phyloP scores from a whole-genome alignment of 192 early-diverging fungal genomes.

The Podila epigama region DNA sequence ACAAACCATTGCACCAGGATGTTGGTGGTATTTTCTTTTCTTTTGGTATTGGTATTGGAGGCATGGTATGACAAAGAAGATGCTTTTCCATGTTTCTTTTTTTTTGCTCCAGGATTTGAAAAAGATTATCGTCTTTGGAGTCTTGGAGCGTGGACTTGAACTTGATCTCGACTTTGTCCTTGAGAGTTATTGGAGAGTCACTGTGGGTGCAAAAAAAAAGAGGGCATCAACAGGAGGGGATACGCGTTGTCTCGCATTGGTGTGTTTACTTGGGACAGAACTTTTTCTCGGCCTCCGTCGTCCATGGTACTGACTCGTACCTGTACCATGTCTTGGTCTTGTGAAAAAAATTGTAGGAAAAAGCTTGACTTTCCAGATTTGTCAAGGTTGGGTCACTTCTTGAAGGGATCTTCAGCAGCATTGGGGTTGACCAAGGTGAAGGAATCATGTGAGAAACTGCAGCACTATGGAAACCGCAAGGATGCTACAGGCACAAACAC shows the following conservation, averaged over 20 bases:
- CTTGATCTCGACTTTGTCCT: no score
- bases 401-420: conserved; percentile 91
- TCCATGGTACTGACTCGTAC: neutral
- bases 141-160: no score
- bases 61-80: neutral
- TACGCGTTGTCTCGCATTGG: no score
- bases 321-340: neutral
- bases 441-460: conserved; percentile 87
- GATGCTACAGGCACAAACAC: conserved; percentile 63
- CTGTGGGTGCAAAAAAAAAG: no score
- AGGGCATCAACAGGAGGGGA: no score
- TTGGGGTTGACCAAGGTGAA: conserved; percentile 86
- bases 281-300: no score
- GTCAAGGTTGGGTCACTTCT: conserved; percentile 88
- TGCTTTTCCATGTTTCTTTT: no score
- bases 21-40: neutral
- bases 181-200: no score
- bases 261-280: no score
- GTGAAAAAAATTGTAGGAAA: conserved; percentile 10
- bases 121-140: no score
- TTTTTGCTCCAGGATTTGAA: no score
- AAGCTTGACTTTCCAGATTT: conserved; percentile 76
- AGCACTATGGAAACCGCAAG: conserved; percentile 79
- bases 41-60: neutral
- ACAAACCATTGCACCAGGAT: neutral